Evolutionary conservation across 352 stramenopile genomes (phyloP).

Genomic region (Globisporangium acanthophoron): DNA sequence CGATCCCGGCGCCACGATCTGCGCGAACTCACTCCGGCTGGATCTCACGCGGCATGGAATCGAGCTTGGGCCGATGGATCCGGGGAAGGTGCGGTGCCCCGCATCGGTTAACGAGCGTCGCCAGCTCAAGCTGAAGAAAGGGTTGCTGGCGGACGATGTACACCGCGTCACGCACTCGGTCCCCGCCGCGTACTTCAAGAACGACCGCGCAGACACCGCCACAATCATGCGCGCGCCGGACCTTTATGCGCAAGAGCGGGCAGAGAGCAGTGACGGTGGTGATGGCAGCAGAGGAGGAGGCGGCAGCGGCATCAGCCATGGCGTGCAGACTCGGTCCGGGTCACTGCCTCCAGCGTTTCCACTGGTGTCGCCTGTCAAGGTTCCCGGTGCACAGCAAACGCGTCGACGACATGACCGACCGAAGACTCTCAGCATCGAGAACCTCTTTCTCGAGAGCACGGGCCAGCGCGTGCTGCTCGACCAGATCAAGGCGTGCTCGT

Average conservation of each 20-base stretch:
- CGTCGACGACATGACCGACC: constrained; percentile 1
- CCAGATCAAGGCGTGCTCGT: constrained; percentile 42
- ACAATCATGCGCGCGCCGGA: constrained; percentile 25
- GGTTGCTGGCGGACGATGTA: constrained; percentile 39
- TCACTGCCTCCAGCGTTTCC: constrained; percentile 18
- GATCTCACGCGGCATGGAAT: constrained; percentile 25
- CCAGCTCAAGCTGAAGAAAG: constrained; percentile 22
- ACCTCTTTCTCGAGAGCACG: constrained; percentile 39
- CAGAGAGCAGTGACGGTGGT: constrained; percentile 2
- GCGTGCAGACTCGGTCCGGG: constrained; percentile 3
- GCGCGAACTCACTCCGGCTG: constrained; percentile 39
- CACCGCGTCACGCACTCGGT: constrained; percentile 28
- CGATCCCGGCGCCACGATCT: constrained; percentile 29
- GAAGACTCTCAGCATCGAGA: constrained; percentile 28
- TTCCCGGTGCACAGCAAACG: neutral
- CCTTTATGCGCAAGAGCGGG: constrained; percentile 36
- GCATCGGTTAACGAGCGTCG: constrained; percentile 34
- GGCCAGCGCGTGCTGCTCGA: constrained; percentile 43
- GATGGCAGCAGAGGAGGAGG: neutral
- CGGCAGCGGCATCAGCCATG: neutral
- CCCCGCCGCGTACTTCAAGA: constrained; percentile 22
- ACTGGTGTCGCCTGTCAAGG: constrained; percentile 42
- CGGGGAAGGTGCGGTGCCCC: constrained; percentile 32
- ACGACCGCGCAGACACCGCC: constrained; percentile 14
- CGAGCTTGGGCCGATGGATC: constrained; percentile 35